Conservation (phyloP, 2,329 filamentous ascomycete genomes). For the Hysterium pulicare region DNA sequence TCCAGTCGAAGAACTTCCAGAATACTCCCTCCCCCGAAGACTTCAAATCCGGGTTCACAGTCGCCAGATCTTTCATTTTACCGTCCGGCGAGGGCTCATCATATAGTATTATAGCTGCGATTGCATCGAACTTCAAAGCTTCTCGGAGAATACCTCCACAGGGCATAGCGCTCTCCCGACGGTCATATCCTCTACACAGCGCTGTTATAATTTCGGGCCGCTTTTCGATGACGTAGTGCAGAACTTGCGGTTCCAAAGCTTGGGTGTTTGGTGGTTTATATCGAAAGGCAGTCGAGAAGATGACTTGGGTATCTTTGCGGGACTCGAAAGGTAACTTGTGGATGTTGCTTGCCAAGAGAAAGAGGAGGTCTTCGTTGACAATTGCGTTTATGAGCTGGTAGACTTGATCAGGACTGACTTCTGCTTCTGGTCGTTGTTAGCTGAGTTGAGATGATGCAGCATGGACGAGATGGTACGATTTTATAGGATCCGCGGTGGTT, state of each 20-base stretch:
- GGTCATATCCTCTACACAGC: slow-evolving; percentile 83
- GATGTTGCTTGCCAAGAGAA: slow-evolving; percentile 76
- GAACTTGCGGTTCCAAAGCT: slow-evolving; percentile 72
- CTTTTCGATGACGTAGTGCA: slow-evolving; percentile 84
- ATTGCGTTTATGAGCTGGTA: slow-evolving; percentile 80
- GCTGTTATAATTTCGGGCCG: slow-evolving; percentile 84
- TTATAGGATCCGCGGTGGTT: not conserved
- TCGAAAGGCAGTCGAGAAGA: slow-evolving; percentile 91
- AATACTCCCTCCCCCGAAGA: slow-evolving; percentile 84
- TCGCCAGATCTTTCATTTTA: slow-evolving; percentile 70
- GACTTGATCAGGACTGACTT: slow-evolving; percentile 83
- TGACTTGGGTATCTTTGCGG: slow-evolving; percentile 90
- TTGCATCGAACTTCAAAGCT: slow-evolving; percentile 84
- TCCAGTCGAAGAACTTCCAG: slow-evolving; percentile 97
- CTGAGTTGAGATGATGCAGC: not conserved
- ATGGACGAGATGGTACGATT: too few species aligned
- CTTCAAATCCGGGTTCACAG: slow-evolving; percentile 70
- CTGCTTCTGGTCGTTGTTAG: slow-evolving; percentile 63
- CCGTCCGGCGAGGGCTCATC: slow-evolving; percentile 76
- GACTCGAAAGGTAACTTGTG: slow-evolving; percentile 90
- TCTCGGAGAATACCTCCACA: slow-evolving; percentile 88
- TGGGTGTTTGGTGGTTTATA: slow-evolving; percentile 69
- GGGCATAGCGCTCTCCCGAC: slow-evolving; percentile 86
- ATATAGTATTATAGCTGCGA: slow-evolving; percentile 87
- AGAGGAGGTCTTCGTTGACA: slow-evolving; percentile 85